Base-by-base conservation (phyloP, 306 rosid species). In the Potentilla sterilis region DNA sequence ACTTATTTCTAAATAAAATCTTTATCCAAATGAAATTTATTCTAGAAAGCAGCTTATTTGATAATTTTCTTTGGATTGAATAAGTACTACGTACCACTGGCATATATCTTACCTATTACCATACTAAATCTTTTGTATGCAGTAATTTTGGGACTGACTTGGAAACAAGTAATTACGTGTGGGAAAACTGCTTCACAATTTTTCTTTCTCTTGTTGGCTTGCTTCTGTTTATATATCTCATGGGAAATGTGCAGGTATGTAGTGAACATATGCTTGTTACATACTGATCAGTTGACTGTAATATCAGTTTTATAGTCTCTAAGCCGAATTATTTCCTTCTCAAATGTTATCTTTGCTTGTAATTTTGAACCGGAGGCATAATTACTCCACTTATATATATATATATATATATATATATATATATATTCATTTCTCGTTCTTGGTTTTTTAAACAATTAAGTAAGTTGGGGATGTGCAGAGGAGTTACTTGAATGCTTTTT, bases 101-200 rank as follows among this genome's bases (percentile, higher is more conserved):
- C 13, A 21, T 10, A 16, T 18, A 52, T 19, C 59, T 19, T 19
- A 54, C 10, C 10, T 54, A 54, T 19, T 8, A 9, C 28, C 28
- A 28, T 28, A 28, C 46, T 66, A 21, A n/a, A 35, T 40, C 0
- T 40, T 55, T 9, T 18, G n/a, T 66, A 40, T 66, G 51, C 35
- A 66, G 70, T 41, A 66, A 65, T 28, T 65, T 59, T 9, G 77
- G 77, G 7, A 65, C 51, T 10, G 35, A 61, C 38, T 42, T 74
- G 3, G 58, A 61, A 74, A 42, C 77, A 43, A 74, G 77, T 46
- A 74, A n/a, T 38, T 15, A 76, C 38, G 12, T 55, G 12, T 57
- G 71, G 78, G 78, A 83, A 75, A 83, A 67, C 42, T 40, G 67
- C 52, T 41, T 52, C 67, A 51, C 67, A 4, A 42, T 49, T 48